Conservation (phyloP, 305 asterid species). For the Plantago coronopus region DNA sequence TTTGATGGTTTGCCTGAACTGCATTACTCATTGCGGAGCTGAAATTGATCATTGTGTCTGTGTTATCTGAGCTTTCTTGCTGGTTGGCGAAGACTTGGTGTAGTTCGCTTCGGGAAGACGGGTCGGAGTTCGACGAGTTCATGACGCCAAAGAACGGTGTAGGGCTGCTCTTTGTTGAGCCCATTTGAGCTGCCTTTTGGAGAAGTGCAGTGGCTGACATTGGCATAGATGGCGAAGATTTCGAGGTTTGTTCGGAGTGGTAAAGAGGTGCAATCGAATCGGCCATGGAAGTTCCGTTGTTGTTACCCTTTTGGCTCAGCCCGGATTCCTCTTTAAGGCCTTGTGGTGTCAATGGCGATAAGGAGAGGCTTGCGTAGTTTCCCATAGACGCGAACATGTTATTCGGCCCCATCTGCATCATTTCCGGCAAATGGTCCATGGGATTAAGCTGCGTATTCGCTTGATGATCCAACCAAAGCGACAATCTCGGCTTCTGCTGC, state of each 20-base stretch:
- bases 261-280: conserved; percentile 49
- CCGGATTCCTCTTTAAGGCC: conserved; percentile 26
- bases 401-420: conserved; percentile 46
- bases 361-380: conserved; percentile 39
- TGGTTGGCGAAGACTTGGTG: conserved; percentile 48
- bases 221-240: conserved; percentile 32
- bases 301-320: no score
- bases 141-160: conserved; percentile 54
- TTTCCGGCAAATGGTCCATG: conserved; percentile 32
- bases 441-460: conserved; percentile 15
- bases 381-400: conserved; percentile 38
- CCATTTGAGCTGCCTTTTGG: conserved; percentile 85
- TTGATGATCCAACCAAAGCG: conserved; percentile 24
- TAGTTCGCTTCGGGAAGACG: conserved; percentile 43
- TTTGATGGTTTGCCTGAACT: neutral
- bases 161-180: conserved; percentile 55
- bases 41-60: conserved; percentile 31
- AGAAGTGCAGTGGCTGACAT: conserved; percentile 93
- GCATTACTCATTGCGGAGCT: conserved; percentile 12
- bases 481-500: conserved; percentile 30
- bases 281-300: conserved; percentile 19
- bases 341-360: conserved; percentile 32
- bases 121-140: conserved; percentile 39
- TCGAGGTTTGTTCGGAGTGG: conserved; percentile 24
- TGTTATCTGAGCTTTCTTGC: conserved; percentile 24